phyloP scores from a whole-genome alignment of 768 basidiomycete species.

The Ramaria sp. region DNA sequence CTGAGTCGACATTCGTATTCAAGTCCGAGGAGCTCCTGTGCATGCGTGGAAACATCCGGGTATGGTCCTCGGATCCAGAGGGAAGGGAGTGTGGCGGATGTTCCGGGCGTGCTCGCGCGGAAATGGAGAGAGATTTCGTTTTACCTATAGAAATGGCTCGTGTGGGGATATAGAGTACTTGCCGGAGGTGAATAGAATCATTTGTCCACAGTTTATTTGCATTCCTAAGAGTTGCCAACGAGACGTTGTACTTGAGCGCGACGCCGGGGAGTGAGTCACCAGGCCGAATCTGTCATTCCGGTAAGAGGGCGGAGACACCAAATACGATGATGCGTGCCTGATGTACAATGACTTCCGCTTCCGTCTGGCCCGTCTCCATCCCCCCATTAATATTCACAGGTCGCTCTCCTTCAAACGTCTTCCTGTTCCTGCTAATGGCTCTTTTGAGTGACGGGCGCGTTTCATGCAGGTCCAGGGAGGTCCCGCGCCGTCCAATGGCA shows the following conservation, averaged over 20 bases:
- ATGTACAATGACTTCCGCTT: constrained; percentile 8
- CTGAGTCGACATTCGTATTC: constrained; percentile 8
- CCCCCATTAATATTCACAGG: background rate
- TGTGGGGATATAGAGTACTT: constrained; percentile 69
- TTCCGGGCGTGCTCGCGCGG: background rate
- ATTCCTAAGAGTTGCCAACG: constrained; percentile 69
- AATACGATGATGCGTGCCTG: background rate
- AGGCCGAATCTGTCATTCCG: constrained; percentile 41
- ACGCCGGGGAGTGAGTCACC: constrained; percentile 81
- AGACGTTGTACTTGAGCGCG: constrained; percentile 81
- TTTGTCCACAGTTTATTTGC: constrained; percentile 92
- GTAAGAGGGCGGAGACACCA: background rate
- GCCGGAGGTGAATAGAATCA: constrained; percentile 84
- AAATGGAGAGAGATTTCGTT: background rate
- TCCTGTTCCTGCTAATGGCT: background rate
- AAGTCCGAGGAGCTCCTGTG: background rate
- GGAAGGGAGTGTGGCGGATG: constrained; percentile 15
- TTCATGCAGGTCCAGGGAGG: background rate
- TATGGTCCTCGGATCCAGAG: constrained; percentile 18
- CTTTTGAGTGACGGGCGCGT: constrained; percentile 1
- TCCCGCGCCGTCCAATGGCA: background rate
- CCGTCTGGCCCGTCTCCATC: background rate
- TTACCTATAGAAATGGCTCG: background rate
- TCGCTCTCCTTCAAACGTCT: background rate
- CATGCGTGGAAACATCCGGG: background rate